Conservation (phyloP, 2,329 filamentous ascomycete species). For the Rhytidhysteron rufulum region DNA sequence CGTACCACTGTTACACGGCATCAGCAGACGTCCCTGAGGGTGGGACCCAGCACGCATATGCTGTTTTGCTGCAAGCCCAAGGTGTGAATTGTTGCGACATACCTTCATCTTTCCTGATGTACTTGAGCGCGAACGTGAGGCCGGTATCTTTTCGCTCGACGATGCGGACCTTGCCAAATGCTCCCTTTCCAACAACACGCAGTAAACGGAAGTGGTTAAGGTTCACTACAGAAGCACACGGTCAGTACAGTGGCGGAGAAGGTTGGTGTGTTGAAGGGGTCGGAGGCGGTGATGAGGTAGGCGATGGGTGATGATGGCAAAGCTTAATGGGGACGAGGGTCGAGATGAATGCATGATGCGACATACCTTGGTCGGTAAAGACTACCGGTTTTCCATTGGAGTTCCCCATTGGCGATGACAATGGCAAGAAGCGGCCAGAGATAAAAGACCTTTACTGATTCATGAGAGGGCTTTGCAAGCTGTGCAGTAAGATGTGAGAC, state of each 20-base stretch:
- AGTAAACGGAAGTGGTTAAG: constrained; percentile 95
- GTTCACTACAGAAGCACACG: constrained; percentile 61
- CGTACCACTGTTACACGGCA: constrained; percentile 69
- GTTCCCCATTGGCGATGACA: constrained; percentile 71
- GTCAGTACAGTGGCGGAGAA: too few relatives aligned
- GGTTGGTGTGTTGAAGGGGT: constrained; percentile 11
- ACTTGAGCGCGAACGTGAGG: constrained; percentile 93
- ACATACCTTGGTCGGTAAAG: constrained; percentile 86
- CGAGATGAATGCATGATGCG: constrained; percentile 1
- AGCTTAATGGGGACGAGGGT: neutral
- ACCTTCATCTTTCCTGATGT: constrained; percentile 99
- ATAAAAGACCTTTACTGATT: constrained; percentile 16
- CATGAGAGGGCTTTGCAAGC: constrained; percentile 14
- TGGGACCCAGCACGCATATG: constrained; percentile 7
- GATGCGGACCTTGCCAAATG: constrained; percentile 97
- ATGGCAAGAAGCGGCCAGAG: constrained; percentile 19
- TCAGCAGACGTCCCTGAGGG: constrained; percentile 18
- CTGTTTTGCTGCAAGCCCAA: constrained; percentile 4
- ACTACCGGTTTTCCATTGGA: constrained; percentile 90
- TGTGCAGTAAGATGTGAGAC: neutral
- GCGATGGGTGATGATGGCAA: neutral
- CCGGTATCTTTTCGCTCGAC: constrained; percentile 96
- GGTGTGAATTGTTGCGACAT: constrained; percentile 26
- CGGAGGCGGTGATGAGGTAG: constrained; percentile 1
- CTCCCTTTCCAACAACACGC: constrained; percentile 93